Evolutionary conservation across 2,329 filamentous ascomycete species (phyloP), one percentile per base, ranked within the genome.

Genomic region (Fusarium sublunatum): DNA sequence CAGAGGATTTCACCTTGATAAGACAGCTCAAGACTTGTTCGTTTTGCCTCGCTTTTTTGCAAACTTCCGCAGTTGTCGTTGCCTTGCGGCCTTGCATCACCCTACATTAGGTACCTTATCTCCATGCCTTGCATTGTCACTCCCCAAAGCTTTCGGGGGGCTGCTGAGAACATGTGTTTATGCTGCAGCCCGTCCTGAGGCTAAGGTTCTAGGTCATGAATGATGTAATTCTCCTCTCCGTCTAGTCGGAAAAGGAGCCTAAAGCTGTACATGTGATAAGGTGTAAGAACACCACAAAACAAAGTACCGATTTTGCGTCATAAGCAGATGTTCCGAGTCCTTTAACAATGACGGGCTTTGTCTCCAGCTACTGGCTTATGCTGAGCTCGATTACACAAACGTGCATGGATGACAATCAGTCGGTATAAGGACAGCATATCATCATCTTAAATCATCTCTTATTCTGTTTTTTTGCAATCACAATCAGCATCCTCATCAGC

Each of bases 401-500:
- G 39, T 41, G 43, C 41, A 19, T 19, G 19, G 19, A 53, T 40
- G 44, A 58, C 40, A 43, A 10, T 13, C 31, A 13, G 12, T 34
- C 13, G 6, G 31, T 43, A 24, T 31, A 47, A 34, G 12, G 38
- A 38, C 29, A 44, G 43, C 24, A 34, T 29, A 47, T 42, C 46
- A 50, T 38, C 62, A 48, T 41, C 39, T 5, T 45, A 50, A 34
- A 44, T 49, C 39, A 42, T 39, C n/a, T 43, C 41, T 26, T 11
- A 46, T 34, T 28, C 48, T 22, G 36, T 50, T 58, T 50, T 58
- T 42, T 46, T 41, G 15, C 55, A 63, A 58, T 60, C 31, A n/a
- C 22, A 39, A 53, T 54, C 44, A 59, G 28, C 53, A 51, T 7
- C 26, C 50, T 63, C 55, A 57, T 69, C 70, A 72, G 60, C 67